Evolutionary conservation across 495 filamentous ascomycete genomes (phyloP).

Genomic region (Aspergillus funiculosus): DNA sequence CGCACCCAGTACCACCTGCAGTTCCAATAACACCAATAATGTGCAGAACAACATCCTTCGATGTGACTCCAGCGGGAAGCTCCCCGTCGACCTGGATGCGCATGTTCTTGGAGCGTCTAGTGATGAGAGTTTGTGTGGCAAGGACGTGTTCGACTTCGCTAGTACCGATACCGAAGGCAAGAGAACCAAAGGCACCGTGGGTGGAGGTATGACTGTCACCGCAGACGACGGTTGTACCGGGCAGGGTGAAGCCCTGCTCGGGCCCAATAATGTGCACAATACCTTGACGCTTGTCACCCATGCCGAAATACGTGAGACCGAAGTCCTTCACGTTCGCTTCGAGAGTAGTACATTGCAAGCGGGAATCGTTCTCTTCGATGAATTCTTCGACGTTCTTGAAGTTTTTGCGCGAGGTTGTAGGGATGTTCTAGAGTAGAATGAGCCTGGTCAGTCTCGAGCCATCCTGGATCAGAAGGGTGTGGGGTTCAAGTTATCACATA

Average conservation of each 20-base stretch:
- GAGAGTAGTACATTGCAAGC: slow-evolving; percentile 87
- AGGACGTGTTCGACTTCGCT: slow-evolving; percentile 98
- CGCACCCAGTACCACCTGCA: slow-evolving; percentile 86
- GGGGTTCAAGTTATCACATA: slow-evolving; percentile 44
- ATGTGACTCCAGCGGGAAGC: slow-evolving; percentile 86
- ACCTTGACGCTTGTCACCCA: slow-evolving; percentile 93
- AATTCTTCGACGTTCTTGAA: slow-evolving; percentile 82
- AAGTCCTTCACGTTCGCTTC: slow-evolving; percentile 98
- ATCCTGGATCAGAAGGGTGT: not conserved
- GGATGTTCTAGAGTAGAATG: slow-evolving; percentile 68
- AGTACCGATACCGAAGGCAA: slow-evolving; percentile 96
- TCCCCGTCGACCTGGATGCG: slow-evolving; percentile 89
- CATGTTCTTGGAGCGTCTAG: slow-evolving; percentile 96
- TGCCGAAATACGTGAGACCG: slow-evolving; percentile 93
- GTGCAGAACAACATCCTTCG: slow-evolving; percentile 93
- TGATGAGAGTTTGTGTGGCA: slow-evolving; percentile 92
- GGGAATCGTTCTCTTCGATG: slow-evolving; percentile 89
- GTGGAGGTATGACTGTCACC: slow-evolving; percentile 98
- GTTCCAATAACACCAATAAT: slow-evolving; percentile 93
- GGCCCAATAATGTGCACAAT: slow-evolving; percentile 99
- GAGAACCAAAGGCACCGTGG: slow-evolving; percentile 91
- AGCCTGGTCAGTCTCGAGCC: slow-evolving; percentile 9
- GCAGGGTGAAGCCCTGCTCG: slow-evolving; percentile 97
- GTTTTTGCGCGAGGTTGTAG: slow-evolving; percentile 79
- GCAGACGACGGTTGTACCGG: slow-evolving; percentile 94